Evolutionary conservation across 192 early-diverging fungal genomes (phyloP).

Genomic region (Backusella parvicylindrica): DNA sequence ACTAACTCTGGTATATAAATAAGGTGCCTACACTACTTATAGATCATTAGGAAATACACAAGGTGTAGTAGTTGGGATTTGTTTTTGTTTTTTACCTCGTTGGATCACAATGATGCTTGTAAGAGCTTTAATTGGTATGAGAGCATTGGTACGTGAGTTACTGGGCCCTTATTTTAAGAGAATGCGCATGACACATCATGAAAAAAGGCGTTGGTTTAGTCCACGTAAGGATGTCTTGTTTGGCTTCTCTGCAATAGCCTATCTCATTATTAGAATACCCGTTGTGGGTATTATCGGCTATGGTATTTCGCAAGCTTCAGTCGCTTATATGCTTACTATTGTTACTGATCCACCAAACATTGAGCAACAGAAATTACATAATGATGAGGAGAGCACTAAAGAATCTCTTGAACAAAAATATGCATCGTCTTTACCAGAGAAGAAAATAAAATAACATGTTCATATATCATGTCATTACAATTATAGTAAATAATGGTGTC

Average conservation of each 20-base stretch:
- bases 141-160: conserved; percentile 53
- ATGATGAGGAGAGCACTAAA: neutral
- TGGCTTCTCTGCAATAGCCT: conserved; percentile 54
- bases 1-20: neutral
- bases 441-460: neutral
- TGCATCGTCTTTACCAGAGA: neutral
- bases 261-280: conserved; percentile 48
- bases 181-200: conserved; percentile 39
- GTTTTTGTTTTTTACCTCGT: conserved; percentile 40
- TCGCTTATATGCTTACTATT: conserved; percentile 28
- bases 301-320: conserved; percentile 50
- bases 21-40: conserved; percentile 45
- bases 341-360: conserved; percentile 25
- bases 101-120: conserved; percentile 36
- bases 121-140: conserved; percentile 48
- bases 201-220: conserved; percentile 53
- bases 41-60: conserved; percentile 38
- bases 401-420: neutral
- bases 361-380: neutral
- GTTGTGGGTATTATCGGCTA: conserved; percentile 54
- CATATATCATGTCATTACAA: too few relatives aligned
- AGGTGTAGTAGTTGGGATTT: conserved; percentile 33
- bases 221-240: conserved; percentile 53
- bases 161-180: conserved; percentile 60
- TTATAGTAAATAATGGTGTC: neutral